Conservation (phyloP, 176 grass and related monocot species). For the Alopecurus myosuroides region DNA sequence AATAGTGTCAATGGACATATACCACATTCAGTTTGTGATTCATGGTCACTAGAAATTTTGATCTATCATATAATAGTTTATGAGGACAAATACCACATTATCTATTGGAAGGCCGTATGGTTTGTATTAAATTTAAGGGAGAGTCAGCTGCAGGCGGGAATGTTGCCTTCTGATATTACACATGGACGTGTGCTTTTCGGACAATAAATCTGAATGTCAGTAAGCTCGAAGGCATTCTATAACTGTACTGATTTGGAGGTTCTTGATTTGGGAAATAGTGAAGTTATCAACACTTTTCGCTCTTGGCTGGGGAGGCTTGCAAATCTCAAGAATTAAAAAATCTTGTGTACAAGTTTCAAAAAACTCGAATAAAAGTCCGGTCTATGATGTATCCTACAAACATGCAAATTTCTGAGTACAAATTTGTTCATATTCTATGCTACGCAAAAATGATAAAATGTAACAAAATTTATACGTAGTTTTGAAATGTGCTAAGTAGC, state of each 20-base stretch:
- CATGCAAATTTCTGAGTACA: no score
- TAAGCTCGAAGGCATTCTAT: constrained; percentile 12
- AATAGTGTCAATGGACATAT: constrained; percentile 21
- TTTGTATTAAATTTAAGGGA: constrained; percentile 24
- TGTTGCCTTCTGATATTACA: background rate
- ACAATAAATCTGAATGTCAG: constrained; percentile 31
- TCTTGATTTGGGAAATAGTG: constrained; percentile 13
- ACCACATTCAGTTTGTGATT: constrained; percentile 15
- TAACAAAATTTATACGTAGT: no score
- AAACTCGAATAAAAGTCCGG: no score
- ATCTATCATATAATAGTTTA: constrained; percentile 30
- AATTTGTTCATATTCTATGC: no score
- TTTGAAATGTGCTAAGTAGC: no score
- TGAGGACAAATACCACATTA: background rate
- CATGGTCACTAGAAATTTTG: rapidly evolving
- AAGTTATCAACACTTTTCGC: background rate
- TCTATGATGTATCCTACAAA: no score
- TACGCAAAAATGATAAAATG: no score
- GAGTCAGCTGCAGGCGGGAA: constrained; percentile 31
- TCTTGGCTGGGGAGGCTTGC: background rate
- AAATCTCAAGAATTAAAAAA: no score
- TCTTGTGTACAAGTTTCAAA: no score
- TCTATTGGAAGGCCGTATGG: no score
- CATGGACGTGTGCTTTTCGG: background rate
- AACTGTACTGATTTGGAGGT: background rate